Percentiles rank a stretch among this genome's conserved stretches.
Conservation (phyloP, 2,329 filamentous ascomycete genomes). For the Falciphora oryzae region DNA sequence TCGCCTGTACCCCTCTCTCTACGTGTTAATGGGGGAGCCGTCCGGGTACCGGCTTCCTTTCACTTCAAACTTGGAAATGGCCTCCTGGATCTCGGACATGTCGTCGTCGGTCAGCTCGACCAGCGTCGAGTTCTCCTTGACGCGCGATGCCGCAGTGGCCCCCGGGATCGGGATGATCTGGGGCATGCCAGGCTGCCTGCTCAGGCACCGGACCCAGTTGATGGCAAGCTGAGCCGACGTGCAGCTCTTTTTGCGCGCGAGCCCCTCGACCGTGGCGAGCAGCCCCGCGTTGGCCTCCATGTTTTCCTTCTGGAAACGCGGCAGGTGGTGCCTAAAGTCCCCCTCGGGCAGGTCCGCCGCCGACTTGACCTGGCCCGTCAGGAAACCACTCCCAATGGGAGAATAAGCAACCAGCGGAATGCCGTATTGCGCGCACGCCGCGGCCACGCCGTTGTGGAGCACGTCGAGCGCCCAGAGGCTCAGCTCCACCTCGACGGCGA, state of each 20-base stretch:
- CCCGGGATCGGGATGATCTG: slow-evolving; percentile 46
- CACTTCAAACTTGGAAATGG: slow-evolving; percentile 8
- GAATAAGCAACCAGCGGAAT: slow-evolving; percentile 53
- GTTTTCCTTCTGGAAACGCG: slow-evolving; percentile 43
- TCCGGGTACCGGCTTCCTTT: slow-evolving; percentile 8
- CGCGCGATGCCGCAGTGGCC: slow-evolving; percentile 34
- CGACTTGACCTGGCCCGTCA: slow-evolving; percentile 21
- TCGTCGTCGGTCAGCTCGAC: slow-evolving; percentile 13
- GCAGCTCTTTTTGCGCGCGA: slow-evolving; percentile 41
- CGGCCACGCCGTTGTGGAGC: slow-evolving; percentile 44
- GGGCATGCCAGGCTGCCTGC: slow-evolving; percentile 31
- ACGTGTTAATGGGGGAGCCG: slow-evolving; percentile 10
- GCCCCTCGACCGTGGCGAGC: slow-evolving; percentile 36
- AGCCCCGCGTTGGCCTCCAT: slow-evolving; percentile 48
- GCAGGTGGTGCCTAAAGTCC: slow-evolving; percentile 19
- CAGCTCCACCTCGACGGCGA: slow-evolving; percentile 48
- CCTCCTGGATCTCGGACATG: slow-evolving; percentile 11
- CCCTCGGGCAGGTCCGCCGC: slow-evolving; percentile 38
- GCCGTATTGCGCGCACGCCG: slow-evolving; percentile 40
- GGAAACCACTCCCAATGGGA: slow-evolving; percentile 53
- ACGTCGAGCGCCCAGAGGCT: slow-evolving; percentile 44
- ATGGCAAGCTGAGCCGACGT: slow-evolving; percentile 47
- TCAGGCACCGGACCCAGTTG: slow-evolving; percentile 40
- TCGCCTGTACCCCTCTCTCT: not conserved
- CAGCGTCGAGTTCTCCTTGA: slow-evolving; percentile 19